These are phyloP conservation scores for Phytophthora pini DNA, from an alignment of 352 stramenopile genomes.

Conservation along the genomic window DNA sequence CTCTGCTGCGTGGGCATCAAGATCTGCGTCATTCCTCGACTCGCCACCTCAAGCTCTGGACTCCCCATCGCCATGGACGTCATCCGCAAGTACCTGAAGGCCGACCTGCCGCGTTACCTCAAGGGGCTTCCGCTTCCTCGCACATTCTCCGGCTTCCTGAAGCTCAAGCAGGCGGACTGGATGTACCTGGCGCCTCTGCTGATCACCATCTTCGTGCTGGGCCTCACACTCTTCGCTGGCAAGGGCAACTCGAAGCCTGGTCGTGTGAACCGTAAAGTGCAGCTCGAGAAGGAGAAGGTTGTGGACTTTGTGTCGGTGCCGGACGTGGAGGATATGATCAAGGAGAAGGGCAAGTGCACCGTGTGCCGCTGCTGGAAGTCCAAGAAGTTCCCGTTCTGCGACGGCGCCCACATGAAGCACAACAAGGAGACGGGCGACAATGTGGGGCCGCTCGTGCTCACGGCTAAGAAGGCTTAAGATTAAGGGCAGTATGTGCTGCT, in stretches of 20 bases:
- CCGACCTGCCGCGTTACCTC: slow-evolving; percentile 82
- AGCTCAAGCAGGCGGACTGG: slow-evolving; percentile 88
- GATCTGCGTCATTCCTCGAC: slow-evolving; percentile 30
- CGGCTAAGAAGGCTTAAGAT: slow-evolving; percentile 50
- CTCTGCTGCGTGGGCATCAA: not conserved
- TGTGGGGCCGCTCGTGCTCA: slow-evolving; percentile 78
- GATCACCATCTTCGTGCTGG: slow-evolving; percentile 75
- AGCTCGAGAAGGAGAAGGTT: slow-evolving; percentile 87
- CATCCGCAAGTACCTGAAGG: slow-evolving; percentile 84
- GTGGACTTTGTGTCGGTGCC: slow-evolving; percentile 69
- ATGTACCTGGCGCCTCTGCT: slow-evolving; percentile 85
- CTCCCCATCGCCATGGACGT: slow-evolving; percentile 62
- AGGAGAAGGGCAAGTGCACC: slow-evolving; percentile 84
- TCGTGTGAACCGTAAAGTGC: slow-evolving; percentile 71
- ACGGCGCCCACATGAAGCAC: slow-evolving; percentile 84
- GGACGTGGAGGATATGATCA: slow-evolving; percentile 82
- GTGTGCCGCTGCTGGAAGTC: slow-evolving; percentile 91
- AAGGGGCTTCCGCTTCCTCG: slow-evolving; percentile 83
- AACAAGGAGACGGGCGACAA: slow-evolving; percentile 91
- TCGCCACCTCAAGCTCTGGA: not conserved
- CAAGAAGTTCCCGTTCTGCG: slow-evolving; percentile 89
- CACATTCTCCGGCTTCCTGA: slow-evolving; percentile 83
- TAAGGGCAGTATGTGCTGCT: slow-evolving; percentile 10
- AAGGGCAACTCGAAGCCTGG: slow-evolving; percentile 61
- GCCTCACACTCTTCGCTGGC: slow-evolving; percentile 72